A percentile compares a stretch with the other conserved stretches of the same genome.
phyloP scores from a whole-genome alignment of 371 early-diverging fungal species.

The Mucor piriformis region DNA sequence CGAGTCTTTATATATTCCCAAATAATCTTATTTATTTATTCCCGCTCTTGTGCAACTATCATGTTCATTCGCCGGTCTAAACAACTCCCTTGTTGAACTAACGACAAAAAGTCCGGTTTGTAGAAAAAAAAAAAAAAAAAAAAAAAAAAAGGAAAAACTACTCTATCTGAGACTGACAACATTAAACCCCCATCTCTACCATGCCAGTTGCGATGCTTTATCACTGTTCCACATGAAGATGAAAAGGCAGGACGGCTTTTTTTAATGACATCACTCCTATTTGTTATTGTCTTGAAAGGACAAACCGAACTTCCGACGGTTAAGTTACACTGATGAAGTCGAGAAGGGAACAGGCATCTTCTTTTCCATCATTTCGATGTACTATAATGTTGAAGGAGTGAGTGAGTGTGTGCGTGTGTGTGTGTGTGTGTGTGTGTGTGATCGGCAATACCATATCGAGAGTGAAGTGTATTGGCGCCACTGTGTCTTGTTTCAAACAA shows the following conservation, averaged over 20 bases:
- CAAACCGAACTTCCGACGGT: slow-evolving; percentile 16
- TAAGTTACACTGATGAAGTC: slow-evolving; percentile 1
- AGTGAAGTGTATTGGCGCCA: slow-evolving; percentile 18
- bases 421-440: not conserved
- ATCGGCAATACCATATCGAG: slow-evolving; percentile 18
- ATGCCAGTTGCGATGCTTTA: too few species aligned
- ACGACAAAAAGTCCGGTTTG: slow-evolving; percentile 13
- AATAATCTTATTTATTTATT: slow-evolving; percentile 5
- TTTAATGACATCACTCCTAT: slow-evolving; percentile 2
- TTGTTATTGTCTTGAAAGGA: not conserved
- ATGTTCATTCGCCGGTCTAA: slow-evolving; percentile 2
- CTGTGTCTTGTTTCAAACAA: slow-evolving; percentile 2
- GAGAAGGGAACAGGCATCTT: not conserved
- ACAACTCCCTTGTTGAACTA: slow-evolving; percentile 9
- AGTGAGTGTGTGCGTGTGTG: too few species aligned
- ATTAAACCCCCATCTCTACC: too few species aligned
- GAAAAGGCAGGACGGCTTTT: too few species aligned
- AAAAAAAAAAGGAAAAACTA: not conserved
- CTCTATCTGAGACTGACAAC: not conserved
- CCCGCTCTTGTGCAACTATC: not conserved
- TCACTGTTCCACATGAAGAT: too few species aligned
- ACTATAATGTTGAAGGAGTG: too few species aligned
- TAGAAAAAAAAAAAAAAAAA: not conserved
- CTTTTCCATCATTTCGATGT: too few species aligned
- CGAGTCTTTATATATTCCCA: slow-evolving; percentile 19